Base-by-base conservation (phyloP, 257 asterid genomes). In the Haberlea rhodopensis region DNA sequence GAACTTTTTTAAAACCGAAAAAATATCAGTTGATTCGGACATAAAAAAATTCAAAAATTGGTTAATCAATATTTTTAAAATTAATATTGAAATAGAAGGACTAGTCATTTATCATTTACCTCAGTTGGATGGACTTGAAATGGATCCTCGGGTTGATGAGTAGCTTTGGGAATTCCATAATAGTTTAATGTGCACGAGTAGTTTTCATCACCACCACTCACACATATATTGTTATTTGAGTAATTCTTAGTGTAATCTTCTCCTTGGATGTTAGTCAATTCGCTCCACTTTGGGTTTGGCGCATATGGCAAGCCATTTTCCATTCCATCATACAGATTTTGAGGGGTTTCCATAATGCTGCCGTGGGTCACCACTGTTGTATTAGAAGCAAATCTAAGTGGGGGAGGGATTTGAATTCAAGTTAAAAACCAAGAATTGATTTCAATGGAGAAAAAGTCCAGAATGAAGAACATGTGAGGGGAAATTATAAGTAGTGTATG, bases 191-290 rank as follows among this genome's bases (percentile, higher is more conserved):
- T 11, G n/a, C 1, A 2, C 15, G n/a, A 37, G 46, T 37, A 37
- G 46, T 37, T 37, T 37, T 16, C n/a, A 37, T 10, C n/a, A 3
- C 46, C 46, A 0, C 46, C n/a, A 37, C 46, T 37, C n/a, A 37
- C 46, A 11, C 46, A 9, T 1, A 37, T 37, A 9, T 37, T 37
- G 46, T 37, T 37, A 3, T 37, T 37, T 6, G 40, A 8, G 40
- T 7, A 32, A 8, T 8, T 10, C 13, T n/a, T 37, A 9, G 46
- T 11, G 46, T 37, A 10, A 2, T 75, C 77, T 53, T 55, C 65
- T 24, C 49, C 74, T 16, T 49, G 71, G 49, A 37, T 20, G 62
- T 59, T 65, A 57, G 19, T 53, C n/a, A 65, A 52, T 31, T 73
- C 72, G 48, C 24, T 60, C 20, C 20, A 53, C 22, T 66, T 37